Evolutionary conservation across 306 rosid genomes (phyloP), one percentile per base, ranked within the genome.

Genomic region (Parietaria judaica): DNA sequence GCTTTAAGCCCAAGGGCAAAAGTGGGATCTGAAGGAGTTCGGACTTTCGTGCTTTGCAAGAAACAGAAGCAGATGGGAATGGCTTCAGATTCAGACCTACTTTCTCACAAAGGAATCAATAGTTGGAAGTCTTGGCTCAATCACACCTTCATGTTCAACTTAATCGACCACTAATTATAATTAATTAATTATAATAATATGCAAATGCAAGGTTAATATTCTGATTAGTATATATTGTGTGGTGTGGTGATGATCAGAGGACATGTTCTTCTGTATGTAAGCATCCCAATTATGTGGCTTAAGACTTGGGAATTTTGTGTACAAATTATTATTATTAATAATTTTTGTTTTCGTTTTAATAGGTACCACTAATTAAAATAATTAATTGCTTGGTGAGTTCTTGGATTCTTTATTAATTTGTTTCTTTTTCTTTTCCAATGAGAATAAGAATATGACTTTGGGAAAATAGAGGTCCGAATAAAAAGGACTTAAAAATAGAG

Each of bases 21-120:
- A 11, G 80, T 87, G 51, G 89, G 89, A 66, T 68, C 76, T 58
- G 54, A 68, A 44, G 84, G 78, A 14, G 79, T 13, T 10, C 68
- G 83, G 72, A 80, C 68, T 43, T 78, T 87, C 74, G 66, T 74
- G 72, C 74, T 87, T 51, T 70, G 79, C 74, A 87, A 80, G 78
- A 84, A 76, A 62, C 77, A 72, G 60, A 76, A n/a, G 49, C 36
- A 62, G 15, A 8, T 69, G 49, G 65, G 74, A 11, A 68, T 67
- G 50, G 34, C 78, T 59, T n/a, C n/a, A n/a, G 65, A 54, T 54
- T 47, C 66, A 37, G 66, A 80, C 14, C 11, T 54, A 12, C 61
- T 69, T 6, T 14, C 79, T 71, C 75, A 34, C 16, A 86, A 83
- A 66, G 74, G 67, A 36, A 66, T 48, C 39, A 70, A 65, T 12